A percentile compares a stretch with the other conserved stretches of the same genome.
Conservation (phyloP, 78 protist genomes). For the Corallochytrium limacisporum region DNA sequence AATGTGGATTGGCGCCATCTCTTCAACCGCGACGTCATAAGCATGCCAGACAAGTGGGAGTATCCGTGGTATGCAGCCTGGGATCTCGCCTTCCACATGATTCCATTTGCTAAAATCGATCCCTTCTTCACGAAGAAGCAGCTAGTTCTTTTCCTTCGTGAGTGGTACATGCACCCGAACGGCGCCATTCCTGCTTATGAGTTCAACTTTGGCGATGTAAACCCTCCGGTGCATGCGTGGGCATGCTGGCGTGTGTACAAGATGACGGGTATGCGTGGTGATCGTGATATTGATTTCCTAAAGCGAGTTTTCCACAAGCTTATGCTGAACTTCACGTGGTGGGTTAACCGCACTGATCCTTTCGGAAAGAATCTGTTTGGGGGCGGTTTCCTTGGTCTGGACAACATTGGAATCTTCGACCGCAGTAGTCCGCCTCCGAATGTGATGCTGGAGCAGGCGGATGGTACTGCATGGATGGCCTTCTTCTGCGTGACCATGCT, state of each 20-base stretch:
- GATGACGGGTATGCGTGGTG: background rate
- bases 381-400: conserved; percentile 33
- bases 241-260: conserved; percentile 35
- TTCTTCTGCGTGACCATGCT: conserved; percentile 54
- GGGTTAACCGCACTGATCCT: conserved; percentile 53
- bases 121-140: conserved; percentile 51
- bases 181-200: conserved; percentile 62
- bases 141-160: conserved; percentile 36
- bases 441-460: conserved; percentile 35
- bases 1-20: conserved; percentile 51
- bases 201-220: conserved; percentile 49
- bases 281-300: conserved; percentile 28
- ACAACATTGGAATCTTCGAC: conserved; percentile 57
- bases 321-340: conserved; percentile 64
- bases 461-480: conserved; percentile 64
- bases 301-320: conserved; percentile 47
- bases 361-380: conserved; percentile 39
- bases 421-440: conserved; percentile 29
- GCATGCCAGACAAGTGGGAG: conserved; percentile 64
- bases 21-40: conserved; percentile 38
- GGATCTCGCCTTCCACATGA: conserved; percentile 59
- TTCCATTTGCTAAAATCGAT: conserved; percentile 42
- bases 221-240: conserved; percentile 37
- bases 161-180: conserved; percentile 62
- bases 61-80: conserved; percentile 30